Evolutionary conservation across 371 early-diverging fungal species (phyloP), one percentile per base, ranked within the genome.

Genomic region (Catenaria anguillulae): DNA sequence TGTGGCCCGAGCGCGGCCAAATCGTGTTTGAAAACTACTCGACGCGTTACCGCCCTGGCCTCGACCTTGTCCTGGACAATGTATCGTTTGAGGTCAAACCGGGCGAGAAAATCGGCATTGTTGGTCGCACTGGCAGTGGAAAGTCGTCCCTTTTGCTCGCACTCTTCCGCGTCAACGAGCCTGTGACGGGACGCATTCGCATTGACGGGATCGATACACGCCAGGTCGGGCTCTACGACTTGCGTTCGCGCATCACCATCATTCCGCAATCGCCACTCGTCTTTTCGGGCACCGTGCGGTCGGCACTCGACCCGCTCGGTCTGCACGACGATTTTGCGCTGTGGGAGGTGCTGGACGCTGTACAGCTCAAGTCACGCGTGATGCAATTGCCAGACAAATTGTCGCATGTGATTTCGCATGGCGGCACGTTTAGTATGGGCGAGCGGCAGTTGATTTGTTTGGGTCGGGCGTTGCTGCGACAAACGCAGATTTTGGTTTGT

Each of bases 201-300:
- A 79, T 92, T 55, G 93, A 97, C 65, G 90, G 87, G 34, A 75
- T 90, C 2, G 87, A 93, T 67, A 92, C 93, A 33, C 68, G 84
- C 4, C 73, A 72, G 8, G 66, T 95, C 21, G 87, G 88, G 4
- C 73, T 95, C 13, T 76, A 76, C 62, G 88, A 90, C 67, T 72
- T 95, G 64, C 73, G 89, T 61, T 84, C 85, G 37, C 78, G 81
- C 31, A 71, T 87, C 43, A 83, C 88, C 0, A 93, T 97, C 63
- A 95, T 97, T 68, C 96, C 98, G 33, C 98, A 97, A 73, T 96
- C 94, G 62, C 92, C 94, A 17, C 86, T 91, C 29, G 71, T 96
- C 34, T 97, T 93, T 77, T 79, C 84, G 21, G 93, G 92, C 34
- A 88, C 89, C 0, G 68, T 91, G 13, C 78, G 89, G 35, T 78